Evolutionary conservation across 83 land plant species (phyloP).

Genomic region (Picea abies): DNA sequence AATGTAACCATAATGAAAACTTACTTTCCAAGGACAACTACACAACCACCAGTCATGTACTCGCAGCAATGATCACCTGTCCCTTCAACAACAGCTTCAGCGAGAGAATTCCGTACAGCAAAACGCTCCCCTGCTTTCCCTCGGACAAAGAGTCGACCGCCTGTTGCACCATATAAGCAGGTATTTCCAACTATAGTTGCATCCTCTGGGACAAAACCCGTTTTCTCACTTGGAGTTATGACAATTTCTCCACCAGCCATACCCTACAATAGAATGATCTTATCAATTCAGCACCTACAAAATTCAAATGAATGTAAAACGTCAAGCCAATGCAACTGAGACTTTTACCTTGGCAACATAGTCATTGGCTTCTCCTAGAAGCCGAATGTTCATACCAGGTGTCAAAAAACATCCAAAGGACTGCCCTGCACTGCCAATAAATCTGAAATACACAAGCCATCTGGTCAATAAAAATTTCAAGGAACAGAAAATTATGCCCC

Average conservation of each 20-base stretch:
- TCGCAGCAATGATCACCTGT: constrained; percentile 98
- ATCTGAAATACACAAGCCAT: constrained; percentile 41
- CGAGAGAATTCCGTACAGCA: constrained; percentile 94
- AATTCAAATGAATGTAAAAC: not conserved
- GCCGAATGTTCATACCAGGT: constrained; percentile 93
- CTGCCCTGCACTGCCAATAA: constrained; percentile 97
- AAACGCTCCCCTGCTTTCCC: constrained; percentile 99
- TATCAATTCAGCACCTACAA: not conserved
- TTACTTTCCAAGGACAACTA: constrained; percentile 98
- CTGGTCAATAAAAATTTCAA: not conserved
- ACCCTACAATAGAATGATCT: constrained; percentile 50
- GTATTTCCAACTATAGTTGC: constrained; percentile 96
- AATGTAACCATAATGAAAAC: constrained; percentile 22
- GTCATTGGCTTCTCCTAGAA: constrained; percentile 97
- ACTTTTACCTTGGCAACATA: constrained; percentile 93
- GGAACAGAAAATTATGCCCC: not conserved
- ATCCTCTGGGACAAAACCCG: constrained; percentile 87
- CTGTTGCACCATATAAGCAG: constrained; percentile 97
- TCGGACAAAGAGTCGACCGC: constrained; percentile 88
- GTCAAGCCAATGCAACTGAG: not conserved
- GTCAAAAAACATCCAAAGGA: constrained; percentile 93
- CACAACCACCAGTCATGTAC: constrained; percentile 99
- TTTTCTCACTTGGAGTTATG: constrained; percentile 68
- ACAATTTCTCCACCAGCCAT: constrained; percentile 99
- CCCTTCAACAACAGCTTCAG: constrained; percentile 97